Percentiles rank a stretch among this genome's conserved stretches.
These are phyloP conservation scores for Acer campestre DNA, from an alignment of 345 rosid species.

Conservation along the genomic window DNA sequence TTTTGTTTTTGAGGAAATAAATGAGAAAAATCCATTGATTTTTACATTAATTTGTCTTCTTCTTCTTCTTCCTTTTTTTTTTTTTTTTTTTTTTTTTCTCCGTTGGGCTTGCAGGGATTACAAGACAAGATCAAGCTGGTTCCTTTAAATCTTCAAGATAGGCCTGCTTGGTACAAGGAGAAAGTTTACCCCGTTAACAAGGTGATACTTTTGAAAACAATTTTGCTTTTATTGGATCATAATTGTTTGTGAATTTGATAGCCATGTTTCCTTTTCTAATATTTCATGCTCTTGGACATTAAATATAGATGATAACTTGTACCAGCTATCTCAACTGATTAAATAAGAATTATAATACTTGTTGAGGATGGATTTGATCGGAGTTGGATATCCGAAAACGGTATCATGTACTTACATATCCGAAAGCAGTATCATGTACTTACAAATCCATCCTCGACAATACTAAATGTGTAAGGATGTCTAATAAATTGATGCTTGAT, in stretches of 20 bases:
- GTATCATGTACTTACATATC: no score
- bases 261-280: background rate
- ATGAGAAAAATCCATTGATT: no score
- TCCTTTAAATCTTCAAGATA: constrained; percentile 69
- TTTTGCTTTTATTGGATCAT: background rate
- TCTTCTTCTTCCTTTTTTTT: no score
- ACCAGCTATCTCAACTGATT: background rate
- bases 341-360: background rate
- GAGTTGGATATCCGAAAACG: no score
- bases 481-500: background rate
- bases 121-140: constrained; percentile 81
- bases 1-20: no score
- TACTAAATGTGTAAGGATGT: no score
- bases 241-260: background rate
- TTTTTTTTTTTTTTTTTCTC: no score
- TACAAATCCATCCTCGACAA: no score
- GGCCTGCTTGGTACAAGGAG: constrained; percentile 91
- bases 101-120: constrained; percentile 53
- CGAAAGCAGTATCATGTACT: no score
- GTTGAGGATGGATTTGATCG: no score
- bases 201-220: constrained; percentile 37
- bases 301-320: background rate
- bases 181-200: constrained; percentile 78
- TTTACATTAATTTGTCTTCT: no score
- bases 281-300: background rate